Evolutionary conservation across 345 rosid species (phyloP), one percentile per base, ranked within the genome.

Genomic region (Pelargonium nanum): DNA sequence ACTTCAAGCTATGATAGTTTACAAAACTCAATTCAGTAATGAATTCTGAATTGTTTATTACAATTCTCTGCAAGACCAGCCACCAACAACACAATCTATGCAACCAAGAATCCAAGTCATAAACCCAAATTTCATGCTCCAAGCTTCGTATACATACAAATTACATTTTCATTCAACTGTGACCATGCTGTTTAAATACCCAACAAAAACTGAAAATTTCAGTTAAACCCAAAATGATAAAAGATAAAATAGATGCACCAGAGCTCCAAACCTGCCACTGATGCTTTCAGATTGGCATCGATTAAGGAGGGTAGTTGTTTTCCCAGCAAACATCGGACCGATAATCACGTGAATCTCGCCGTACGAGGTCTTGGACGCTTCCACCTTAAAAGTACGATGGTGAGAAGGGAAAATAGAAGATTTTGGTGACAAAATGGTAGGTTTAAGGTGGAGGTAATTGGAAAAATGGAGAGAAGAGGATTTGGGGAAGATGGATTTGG

Each of bases 301-400:
- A 24, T 74, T 83, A 19, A 87, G 87, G 70, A 84, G 82, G 0
- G 75, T 68, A 59, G 84, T 81, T 10, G 95, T 82, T 61, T 80
- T 79, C 3, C 78, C 85, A 48, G 90, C 71, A 55, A 80, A 87
- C 86, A 77, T 76, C 51, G 83, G 80, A 32, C 75, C 94, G 12
- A 82, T 76, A 19, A 84, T 78, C 62, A 87, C 88, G 66, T 84
- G 94, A 60, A 84, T 70, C 71, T 80, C 85, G 0, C 88, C 79
- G 23, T n/a, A n/a, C n/a, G 74, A 13, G 19, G 75, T 55, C 3
- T 21, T 55, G 15, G 72, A 40, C 9, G 72, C 44, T 19, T 66
- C 71, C 1, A 75, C 48, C 5, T 65, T 76, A 44, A 73, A 24
- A 9, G 44, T 55, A 19, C 72, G 68, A 26, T 52, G 58, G 23